phyloP scores from a whole-genome alignment of 768 basidiomycete species.

The Vararia minispora region DNA sequence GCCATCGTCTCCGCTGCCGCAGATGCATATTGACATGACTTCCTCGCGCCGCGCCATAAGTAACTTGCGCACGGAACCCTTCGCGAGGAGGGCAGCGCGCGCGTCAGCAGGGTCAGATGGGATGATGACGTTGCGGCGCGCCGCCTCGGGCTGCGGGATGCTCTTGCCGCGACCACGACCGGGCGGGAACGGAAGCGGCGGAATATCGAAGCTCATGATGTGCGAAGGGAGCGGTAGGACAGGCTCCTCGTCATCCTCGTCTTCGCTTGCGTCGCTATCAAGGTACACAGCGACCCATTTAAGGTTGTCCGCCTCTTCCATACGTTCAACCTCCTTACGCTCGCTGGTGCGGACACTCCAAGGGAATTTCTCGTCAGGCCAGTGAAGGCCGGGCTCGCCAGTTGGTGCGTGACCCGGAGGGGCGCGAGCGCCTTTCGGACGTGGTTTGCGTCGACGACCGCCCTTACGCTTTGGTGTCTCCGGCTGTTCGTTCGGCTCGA shows the following conservation, averaged over 20 bases:
- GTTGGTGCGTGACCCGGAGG: neutral
- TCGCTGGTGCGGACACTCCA: conserved; percentile 59
- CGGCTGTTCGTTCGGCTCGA: conserved; percentile 15
- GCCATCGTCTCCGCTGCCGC: conserved; percentile 56
- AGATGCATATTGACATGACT: conserved; percentile 51
- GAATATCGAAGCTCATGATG: conserved; percentile 22
- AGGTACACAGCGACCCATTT: conserved; percentile 61
- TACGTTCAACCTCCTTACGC: conserved; percentile 36
- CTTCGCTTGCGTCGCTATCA: conserved; percentile 45
- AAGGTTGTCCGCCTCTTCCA: conserved; percentile 49
- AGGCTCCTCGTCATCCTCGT: conserved; percentile 22
- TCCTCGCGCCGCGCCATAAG: conserved; percentile 43
- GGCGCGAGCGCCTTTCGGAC: neutral
- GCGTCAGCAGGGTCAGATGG: conserved; percentile 71
- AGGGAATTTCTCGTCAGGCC: conserved; percentile 72
- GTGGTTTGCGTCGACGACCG: neutral
- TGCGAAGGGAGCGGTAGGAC: conserved; percentile 22
- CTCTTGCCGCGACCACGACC: conserved; percentile 48
- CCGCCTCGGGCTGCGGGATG: conserved; percentile 40
- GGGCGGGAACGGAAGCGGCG: conserved; percentile 20
- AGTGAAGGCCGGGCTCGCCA: conserved; percentile 44
- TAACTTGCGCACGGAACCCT: conserved; percentile 54
- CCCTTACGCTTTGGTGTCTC: neutral
- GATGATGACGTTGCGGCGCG: conserved; percentile 29
- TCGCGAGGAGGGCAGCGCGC: conserved; percentile 58